Evolutionary conservation across 208 protist genomes (phyloP).

Genomic region (Acanthamoeba divionensis): DNA sequence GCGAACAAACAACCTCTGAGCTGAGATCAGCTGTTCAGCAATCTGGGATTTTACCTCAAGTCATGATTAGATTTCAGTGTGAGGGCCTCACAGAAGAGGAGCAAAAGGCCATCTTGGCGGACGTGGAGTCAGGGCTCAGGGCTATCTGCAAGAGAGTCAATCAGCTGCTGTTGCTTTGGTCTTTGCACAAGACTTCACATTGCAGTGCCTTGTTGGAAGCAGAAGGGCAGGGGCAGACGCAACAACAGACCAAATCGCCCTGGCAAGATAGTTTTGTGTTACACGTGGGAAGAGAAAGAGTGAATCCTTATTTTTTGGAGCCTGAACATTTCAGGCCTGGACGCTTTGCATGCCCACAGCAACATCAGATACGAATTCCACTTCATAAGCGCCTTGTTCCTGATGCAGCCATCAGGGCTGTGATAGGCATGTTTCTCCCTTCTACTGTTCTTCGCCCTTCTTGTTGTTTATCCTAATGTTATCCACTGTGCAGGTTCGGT

Average conservation of each 20-base stretch:
- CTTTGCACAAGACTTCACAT: constrained; percentile 41
- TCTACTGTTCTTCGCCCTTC: not conserved
- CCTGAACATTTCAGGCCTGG: not conserved
- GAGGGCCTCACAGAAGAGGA: not conserved
- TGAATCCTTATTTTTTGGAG: constrained; percentile 8
- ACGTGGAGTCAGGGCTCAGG: not conserved
- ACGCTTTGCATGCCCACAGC: constrained; percentile 25
- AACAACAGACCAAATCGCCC: not conserved
- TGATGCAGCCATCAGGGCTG: not conserved
- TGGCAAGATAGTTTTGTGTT: constrained; percentile 44
- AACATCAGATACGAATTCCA: constrained; percentile 13
- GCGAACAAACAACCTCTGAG: not conserved
- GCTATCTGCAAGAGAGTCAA: not conserved
- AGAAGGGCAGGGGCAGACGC: not conserved
- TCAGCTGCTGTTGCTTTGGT: constrained; percentile 5
- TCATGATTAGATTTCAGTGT: not conserved
- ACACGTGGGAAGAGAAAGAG: constrained; percentile 11
- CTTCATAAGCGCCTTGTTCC: constrained; percentile 21
- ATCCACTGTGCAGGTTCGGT: not conserved
- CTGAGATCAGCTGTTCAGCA: too few relatives aligned
- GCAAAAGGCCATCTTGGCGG: not conserved
- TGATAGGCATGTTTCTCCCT: not conserved
- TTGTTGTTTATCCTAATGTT: not conserved
- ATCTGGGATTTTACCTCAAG: not conserved
- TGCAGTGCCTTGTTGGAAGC: not conserved